Base-by-base conservation (phyloP, 306 rosid species). In the Luffa aegyptiaca region DNA sequence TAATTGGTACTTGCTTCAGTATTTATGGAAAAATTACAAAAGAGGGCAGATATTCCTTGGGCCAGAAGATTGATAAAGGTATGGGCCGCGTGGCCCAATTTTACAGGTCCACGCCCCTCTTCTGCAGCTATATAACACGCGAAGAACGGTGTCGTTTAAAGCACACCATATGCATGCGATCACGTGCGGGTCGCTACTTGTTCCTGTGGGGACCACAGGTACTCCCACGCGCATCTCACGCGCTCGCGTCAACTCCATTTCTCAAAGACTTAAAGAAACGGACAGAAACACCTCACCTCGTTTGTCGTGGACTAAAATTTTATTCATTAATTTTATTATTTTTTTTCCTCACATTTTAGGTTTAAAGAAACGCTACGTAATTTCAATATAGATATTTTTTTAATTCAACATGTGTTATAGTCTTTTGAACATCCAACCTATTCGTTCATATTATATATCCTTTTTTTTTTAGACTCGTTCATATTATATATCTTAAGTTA, bases 31-130 rank as follows among this genome's bases (percentile, higher is more conserved):
- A 69, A 69, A 42, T 44, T 44, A 20, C 75, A 42, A 69, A 69
- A n/a, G 4, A 42, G 5, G 17, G 36, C 9, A 10, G 55, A 69
- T 20, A 20, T 44, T 69, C 20, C 35, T 69, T 69, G 75, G 75
- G 75, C 75, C 75, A 13, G 16, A 42, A 42, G 14, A 0, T 44
- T 69, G 1, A 8, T 10, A 1, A 42, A 10, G 17, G 45, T 0
- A 72, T 45, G 77, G 77, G 77, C 58, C 58, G 21, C 18, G 14
- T 46, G 55, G 75, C 75, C 75, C 77, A 72, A 48, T 12, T 14
- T 17, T 1, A 26, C 3, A 71, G 56, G 53, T 4, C 37, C 39
- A 20, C 55, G 35, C 17, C 18, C 56, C 8, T 11, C 10, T 45
- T 11, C 11, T 11, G 10, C 3, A 18, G 33, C 45, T 41, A 18